Evolutionary conservation across 345 rosid genomes (phyloP).

Genomic region (Hibiscus trionum): DNA sequence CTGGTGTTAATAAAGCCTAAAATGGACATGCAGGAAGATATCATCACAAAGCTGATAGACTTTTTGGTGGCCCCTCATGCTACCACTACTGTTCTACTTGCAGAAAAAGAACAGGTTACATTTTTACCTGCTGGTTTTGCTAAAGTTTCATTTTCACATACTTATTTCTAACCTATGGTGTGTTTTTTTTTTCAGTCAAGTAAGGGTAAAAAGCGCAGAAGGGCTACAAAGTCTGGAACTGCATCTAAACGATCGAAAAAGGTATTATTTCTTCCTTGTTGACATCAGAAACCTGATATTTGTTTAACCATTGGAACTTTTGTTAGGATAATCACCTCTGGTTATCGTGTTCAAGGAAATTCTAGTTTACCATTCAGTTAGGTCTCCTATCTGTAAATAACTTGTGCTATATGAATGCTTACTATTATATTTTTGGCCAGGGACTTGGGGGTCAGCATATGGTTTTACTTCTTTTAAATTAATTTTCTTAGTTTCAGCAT

Average conservation of each 20-base stretch:
- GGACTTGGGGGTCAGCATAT: neutral
- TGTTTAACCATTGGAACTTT: neutral
- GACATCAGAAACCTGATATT: neutral
- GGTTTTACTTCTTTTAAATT: neutral
- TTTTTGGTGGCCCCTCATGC: conserved; percentile 82
- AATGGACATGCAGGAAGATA: conserved; percentile 63
- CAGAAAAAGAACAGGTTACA: conserved; percentile 69
- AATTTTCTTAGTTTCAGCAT: neutral
- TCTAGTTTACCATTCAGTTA: neutral
- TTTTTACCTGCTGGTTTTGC: neutral
- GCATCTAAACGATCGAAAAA: conserved; percentile 48
- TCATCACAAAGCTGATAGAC: conserved; percentile 54
- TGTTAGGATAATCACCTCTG: neutral
- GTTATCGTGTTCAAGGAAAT: neutral
- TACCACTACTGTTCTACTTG: conserved; percentile 46
- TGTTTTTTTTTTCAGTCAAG: conserved; percentile 36
- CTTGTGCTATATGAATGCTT: neutral
- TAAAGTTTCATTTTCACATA: neutral
- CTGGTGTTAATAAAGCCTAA: conserved; percentile 11
- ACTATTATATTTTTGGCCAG: neutral
- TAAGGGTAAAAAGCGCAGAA: conserved; percentile 71
- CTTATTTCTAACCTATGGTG: neutral
- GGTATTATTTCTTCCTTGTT: conserved; percentile 34
- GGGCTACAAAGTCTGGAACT: conserved; percentile 43
- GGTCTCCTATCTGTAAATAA: neutral